Base-by-base conservation (phyloP, 1,139 yeast species). In the Taphrina deformans region DNA sequence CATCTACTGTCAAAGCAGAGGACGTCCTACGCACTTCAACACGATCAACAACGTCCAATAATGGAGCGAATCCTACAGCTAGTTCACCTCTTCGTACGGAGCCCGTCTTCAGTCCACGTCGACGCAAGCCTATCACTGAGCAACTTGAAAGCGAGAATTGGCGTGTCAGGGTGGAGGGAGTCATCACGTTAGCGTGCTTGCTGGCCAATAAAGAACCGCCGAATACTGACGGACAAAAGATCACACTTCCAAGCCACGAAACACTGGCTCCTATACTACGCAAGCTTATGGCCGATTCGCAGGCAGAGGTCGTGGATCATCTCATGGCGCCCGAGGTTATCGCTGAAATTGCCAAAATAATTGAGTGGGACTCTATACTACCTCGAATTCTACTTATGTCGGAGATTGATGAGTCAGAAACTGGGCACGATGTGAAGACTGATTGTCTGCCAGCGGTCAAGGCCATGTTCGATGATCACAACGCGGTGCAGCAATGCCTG, bases 251-350 rank as follows among this genome's bases (percentile, higher is more conserved):
- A 6, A 51, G 63, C 35, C 33, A 33, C 27, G 67, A 66, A 16
- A 35, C 58, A 12, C 56, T 66, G 10, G 67, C 61, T n/a, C 55
- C 65, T 3, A 35, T 60, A 2, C 48, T 66, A 4, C 67, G 63
- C 10, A 64, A 56, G 48, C 44, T 66, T 10, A 33, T 66, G 60
- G 59, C 64, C 5, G 67, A 66, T 44, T 56, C 69, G 4, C 59
- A 65, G 21, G 63, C 67, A 10, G 67, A 65, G 18, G 67, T 66
- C 14, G 64, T 65, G 18, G 67, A 64, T 24, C 67, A 66, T 44
- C 31, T 66, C 24, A 51, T 66, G 62, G 67, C 67, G 7, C 67
- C 67, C 14, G 67, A 67, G 18, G 69, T 66, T 16, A 48, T 67
- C 31, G 65, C 61, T 4, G 65, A 62, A 26, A 38, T 67, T 16